Evolutionary conservation across 2,329 filamentous ascomycete species (phyloP), one percentile per base, ranked within the genome.

Genomic region (Diaporthe sp.): DNA sequence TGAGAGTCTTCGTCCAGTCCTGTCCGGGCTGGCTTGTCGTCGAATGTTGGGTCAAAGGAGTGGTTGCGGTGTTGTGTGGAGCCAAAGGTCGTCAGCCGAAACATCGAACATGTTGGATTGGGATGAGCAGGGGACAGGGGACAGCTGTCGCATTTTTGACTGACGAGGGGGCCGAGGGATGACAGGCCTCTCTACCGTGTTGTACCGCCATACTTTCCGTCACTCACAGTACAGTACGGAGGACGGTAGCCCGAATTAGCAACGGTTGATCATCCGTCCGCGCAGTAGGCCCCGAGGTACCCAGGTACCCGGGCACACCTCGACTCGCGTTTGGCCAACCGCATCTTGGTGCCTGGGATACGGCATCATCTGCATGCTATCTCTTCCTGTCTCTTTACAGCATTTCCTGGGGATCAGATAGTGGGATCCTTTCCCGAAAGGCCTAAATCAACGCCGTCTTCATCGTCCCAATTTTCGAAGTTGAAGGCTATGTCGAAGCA

Each of bases 121-220:
- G 64, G 64, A 68, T 68, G 64, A 68, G 64, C 64, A 68, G 64
- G 64, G 64, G 64, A 68, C 64, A 68, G 64, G 64, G 64, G 64
- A 68, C 64, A 68, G 64, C 64, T 54, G 64, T 54, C 47, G 64
- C 64, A 68, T 68, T 54, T 54, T 68, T 68, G 64, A 54, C 64
- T 68, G 64, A 68, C 64, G 64, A 68, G 64, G 47, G 47, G 64
- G 64, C 64, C 64, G 33, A 68, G 64, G 64, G 64, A 54, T 68
- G 64, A 54, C 64, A 54, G 47, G 25, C 58, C 45, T 12, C n/a
- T 6, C 15, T 52, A 8, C n/a, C n/a, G n/a, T n/a, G n/a, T n/a
- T n/a, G n/a, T n/a, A n/a, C n/a, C n/a, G 33, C 12, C 33, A 12
- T 19, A 25, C 55, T 7, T 7, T 38, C 55, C 33, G 19, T 38